Conservation (phyloP, 164 flowering plant genomes). For the Stephania cephalantha region DNA sequence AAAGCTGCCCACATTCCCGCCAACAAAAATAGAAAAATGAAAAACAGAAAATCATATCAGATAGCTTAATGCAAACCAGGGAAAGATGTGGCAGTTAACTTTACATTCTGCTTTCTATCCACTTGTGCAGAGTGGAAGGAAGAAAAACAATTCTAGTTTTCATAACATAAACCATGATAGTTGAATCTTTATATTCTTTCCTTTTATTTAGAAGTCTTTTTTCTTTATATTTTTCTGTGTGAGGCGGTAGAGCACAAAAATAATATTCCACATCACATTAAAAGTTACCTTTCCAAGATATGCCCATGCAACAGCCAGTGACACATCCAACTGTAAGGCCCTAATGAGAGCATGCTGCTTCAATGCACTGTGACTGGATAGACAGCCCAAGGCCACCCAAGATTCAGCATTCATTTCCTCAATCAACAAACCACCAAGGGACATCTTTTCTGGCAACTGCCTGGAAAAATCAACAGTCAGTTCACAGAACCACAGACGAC, state of each 20-base stretch:
- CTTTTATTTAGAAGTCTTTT: neutral
- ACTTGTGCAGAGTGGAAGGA: neutral
- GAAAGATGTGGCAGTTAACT: neutral
- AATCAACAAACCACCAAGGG: slow-evolving; percentile 74
- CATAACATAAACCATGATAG: neutral
- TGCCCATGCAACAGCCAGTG: slow-evolving; percentile 91
- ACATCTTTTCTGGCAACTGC: slow-evolving; percentile 84
- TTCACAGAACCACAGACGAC: neutral
- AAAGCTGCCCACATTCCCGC: slow-evolving; percentile 39
- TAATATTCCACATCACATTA: neutral
- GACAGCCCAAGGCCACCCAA: slow-evolving; percentile 84
- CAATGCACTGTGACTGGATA: slow-evolving; percentile 48
- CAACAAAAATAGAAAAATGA: neutral
- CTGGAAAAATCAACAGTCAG: slow-evolving; percentile 37
- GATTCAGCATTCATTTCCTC: slow-evolving; percentile 71
- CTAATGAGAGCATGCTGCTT: slow-evolving; percentile 87
- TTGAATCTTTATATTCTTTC: neutral
- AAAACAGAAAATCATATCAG: slow-evolving; percentile 4
- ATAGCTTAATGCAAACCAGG: slow-evolving; percentile 6
- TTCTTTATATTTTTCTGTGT: neutral
- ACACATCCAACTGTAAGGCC: slow-evolving; percentile 85
- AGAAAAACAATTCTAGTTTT: neutral
- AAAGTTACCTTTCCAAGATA: slow-evolving; percentile 78
- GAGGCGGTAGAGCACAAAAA: neutral
- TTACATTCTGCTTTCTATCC: neutral